Conservation (phyloP, 805 yeast genomes). For the Lipomyces spencermartinsiae region DNA sequence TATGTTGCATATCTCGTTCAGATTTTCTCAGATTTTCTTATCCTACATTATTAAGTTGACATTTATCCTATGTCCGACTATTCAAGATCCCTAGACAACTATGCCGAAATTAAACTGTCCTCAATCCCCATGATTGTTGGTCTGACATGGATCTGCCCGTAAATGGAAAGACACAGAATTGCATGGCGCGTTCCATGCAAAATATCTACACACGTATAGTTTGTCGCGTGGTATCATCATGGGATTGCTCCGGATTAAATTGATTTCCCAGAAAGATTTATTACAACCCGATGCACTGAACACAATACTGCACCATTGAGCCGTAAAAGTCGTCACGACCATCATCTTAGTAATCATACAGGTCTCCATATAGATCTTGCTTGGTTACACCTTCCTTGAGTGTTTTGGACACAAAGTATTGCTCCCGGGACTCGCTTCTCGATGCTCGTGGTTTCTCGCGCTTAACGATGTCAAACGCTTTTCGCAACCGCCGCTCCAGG, state of each 20-base stretch:
- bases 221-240: not conserved
- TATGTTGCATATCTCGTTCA: not conserved
- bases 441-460: slow-evolving; percentile 84
- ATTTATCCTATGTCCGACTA: not conserved
- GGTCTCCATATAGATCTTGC: slow-evolving; percentile 22
- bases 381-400: slow-evolving; percentile 45
- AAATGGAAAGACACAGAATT: not conserved
- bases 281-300: not conserved
- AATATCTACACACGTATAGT: too few relatives aligned
- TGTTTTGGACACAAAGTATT: slow-evolving; percentile 74
- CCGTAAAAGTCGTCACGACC: not conserved
- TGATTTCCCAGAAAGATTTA: not conserved
- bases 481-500: slow-evolving; percentile 64
- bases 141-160: not conserved
- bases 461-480: slow-evolving; percentile 66
- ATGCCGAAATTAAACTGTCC: not conserved
- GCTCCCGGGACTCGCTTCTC: slow-evolving; percentile 78
- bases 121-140: not conserved
- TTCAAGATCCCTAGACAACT: not conserved
- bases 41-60: slow-evolving; percentile 1
- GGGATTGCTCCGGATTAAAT: not conserved
- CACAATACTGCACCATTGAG: not conserved
- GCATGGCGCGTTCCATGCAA: not conserved
- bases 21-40: not conserved
- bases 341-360: slow-evolving; percentile 9